Conservation (phyloP, 495 filamentous ascomycete species). For the Bathelium albidoporum region DNA sequence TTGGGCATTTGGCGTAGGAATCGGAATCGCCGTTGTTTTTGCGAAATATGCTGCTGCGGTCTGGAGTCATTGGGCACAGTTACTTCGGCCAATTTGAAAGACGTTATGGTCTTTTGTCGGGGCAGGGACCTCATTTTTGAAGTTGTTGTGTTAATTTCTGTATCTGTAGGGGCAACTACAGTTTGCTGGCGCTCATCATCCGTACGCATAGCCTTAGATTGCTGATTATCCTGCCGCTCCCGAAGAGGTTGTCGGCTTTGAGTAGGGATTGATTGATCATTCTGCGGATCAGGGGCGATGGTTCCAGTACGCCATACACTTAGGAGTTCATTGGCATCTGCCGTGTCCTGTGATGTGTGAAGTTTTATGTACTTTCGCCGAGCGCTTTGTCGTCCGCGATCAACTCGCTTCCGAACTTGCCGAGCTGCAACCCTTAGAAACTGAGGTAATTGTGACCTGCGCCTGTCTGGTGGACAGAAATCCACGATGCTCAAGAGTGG, state of each 20-base stretch:
- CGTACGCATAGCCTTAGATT: background rate
- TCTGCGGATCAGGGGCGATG: conserved; percentile 36
- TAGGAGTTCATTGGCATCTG: conserved; percentile 59
- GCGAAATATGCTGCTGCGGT: background rate
- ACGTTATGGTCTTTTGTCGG: background rate
- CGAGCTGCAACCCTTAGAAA: conserved; percentile 76
- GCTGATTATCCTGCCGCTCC: conserved; percentile 7
- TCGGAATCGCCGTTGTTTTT: background rate
- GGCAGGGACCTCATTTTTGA: background rate
- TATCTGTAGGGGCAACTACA: background rate
- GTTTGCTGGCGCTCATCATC: background rate
- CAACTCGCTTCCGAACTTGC: conserved; percentile 47
- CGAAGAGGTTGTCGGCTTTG: conserved; percentile 21
- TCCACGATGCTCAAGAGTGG: conserved; percentile 66
- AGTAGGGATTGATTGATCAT: background rate
- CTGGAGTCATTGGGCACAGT: background rate
- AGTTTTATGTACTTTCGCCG: conserved; percentile 62
- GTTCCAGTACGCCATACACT: conserved; percentile 66
- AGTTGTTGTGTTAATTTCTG: background rate
- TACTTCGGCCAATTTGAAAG: background rate
- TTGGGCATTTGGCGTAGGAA: background rate
- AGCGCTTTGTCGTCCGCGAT: conserved; percentile 65
- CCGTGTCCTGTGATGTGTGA: conserved; percentile 59
- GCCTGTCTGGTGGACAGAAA: conserved; percentile 35
- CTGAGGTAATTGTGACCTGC: conserved; percentile 40